Base-by-base conservation (phyloP, 2,329 filamentous ascomycete species). In the Trichoderma endophyticum region DNA sequence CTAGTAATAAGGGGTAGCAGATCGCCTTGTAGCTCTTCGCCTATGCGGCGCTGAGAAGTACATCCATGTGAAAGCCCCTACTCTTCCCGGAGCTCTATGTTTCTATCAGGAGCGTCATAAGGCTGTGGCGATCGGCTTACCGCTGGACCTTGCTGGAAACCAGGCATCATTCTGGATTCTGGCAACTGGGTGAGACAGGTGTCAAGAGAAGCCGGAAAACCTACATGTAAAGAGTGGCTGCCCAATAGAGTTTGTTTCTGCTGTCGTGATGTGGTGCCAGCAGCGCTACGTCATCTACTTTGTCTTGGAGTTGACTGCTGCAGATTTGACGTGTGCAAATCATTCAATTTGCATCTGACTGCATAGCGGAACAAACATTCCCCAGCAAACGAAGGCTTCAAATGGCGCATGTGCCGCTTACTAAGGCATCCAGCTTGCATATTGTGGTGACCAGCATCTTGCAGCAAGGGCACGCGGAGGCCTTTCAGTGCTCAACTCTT, bases 251-350 rank as follows among this genome's bases (percentile, higher is more conserved):
- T 39, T 24, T 32, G 30, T 21, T 36, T 14, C 26, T 43, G 54
- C 36, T 26, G 36, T 30, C 51, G 51, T 30, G 24, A 26, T 26
- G 36, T 30, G 64, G 51, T 43, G 24, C 34, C 56, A 39, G 18
- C n/a, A 43, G 56, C 34, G 36, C 65, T 68, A 68, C 65, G 65
- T 68, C 65, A 68, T 68, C n/a, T 67, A n/a, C 14, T 60, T 60
- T 60, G 57, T 60, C 28, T 60, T 60, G 57, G 18, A 60, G 30
- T 24, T 12, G n/a, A 24, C 48, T 24, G 48, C 21, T 24, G 57
- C 28, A 60, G 28, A 32, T 34, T 60, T 6, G 30, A 60, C 28
- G 28, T 60, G 57, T 60, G 57, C 57, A 34, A 60, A 60, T 34
- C 57, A 60, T 54, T 54, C 48, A 21, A 24, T 21, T 21, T 21